phyloP scores from a whole-genome alignment of 306 rosid genomes.

The Prunus campanulata region DNA sequence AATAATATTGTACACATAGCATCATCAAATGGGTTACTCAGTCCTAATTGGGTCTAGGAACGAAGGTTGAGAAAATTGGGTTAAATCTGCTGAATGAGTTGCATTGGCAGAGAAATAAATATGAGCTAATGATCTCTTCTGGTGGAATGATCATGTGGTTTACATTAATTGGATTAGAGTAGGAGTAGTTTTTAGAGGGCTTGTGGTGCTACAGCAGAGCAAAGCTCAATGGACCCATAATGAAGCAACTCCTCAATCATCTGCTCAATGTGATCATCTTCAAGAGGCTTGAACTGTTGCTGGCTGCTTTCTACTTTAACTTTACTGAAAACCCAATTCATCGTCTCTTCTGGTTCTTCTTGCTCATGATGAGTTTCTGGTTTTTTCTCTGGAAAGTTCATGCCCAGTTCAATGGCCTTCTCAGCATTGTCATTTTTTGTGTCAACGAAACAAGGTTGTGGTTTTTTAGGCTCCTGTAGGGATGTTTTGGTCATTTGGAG shows the following conservation, averaged over 20 bases:
- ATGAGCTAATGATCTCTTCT: not conserved
- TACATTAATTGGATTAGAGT: not conserved
- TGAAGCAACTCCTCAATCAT: conserved; percentile 87
- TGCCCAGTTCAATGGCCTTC: conserved; percentile 14
- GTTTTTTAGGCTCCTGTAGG: conserved; percentile 38
- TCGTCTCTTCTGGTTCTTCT: conserved; percentile 8
- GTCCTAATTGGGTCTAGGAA: conserved; percentile 27
- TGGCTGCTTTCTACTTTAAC: conserved; percentile 51
- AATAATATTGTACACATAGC: conserved; percentile 29
- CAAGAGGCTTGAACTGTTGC: conserved; percentile 50
- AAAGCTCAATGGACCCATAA: conserved; percentile 79
- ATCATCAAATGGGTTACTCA: conserved; percentile 45
- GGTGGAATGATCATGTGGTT: not conserved
- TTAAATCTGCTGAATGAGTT: conserved; percentile 45
- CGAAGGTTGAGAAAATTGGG: conserved; percentile 31
- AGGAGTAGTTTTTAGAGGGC: not conserved
- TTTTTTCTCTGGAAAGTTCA: conserved; percentile 34
- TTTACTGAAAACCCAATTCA: conserved; percentile 47
- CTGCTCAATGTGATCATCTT: conserved; percentile 85
- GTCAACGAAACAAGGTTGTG: conserved; percentile 1
- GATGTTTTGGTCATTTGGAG: conserved; percentile 67
- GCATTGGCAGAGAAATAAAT: conserved; percentile 20
- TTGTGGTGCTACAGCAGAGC: conserved; percentile 42
- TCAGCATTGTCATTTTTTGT: conserved; percentile 3
- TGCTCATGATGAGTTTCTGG: conserved; percentile 20